phyloP scores from a whole-genome alignment of 139 green algal species.

The Chlorella sp. region DNA sequence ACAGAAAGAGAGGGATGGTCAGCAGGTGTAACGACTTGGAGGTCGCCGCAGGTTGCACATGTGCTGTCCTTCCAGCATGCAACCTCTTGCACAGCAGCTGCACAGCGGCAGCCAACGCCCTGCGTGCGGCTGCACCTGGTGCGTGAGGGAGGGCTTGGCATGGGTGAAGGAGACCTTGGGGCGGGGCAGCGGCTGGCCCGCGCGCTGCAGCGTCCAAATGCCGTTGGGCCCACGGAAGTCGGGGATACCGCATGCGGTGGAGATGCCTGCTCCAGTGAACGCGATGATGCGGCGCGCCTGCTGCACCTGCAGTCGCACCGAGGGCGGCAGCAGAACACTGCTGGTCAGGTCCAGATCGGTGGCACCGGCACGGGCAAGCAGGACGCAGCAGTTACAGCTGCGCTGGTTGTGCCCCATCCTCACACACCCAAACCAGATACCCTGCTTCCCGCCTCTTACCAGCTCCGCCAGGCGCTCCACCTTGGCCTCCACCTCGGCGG shows the following conservation, averaged over 20 bases:
- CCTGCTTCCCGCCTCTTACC: slow-evolving; percentile 37
- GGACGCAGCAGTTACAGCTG: too few relatives aligned
- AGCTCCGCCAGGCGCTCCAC: slow-evolving; percentile 59
- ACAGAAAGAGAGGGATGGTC: too few relatives aligned
- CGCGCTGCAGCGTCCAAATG: slow-evolving; percentile 92
- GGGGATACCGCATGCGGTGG: slow-evolving; percentile 90
- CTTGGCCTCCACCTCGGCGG: slow-evolving; percentile 51
- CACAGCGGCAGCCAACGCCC: too few relatives aligned
- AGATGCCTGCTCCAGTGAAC: slow-evolving; percentile 96
- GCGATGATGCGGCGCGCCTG: slow-evolving; percentile 65
- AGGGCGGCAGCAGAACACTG: not conserved
- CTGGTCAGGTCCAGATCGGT: too few relatives aligned
- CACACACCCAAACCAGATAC: too few relatives aligned
- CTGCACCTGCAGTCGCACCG: slow-evolving; percentile 41
- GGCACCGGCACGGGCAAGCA: not conserved
- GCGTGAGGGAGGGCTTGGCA: slow-evolving; percentile 82
- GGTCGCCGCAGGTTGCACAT: too few relatives aligned
- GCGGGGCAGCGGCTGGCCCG: slow-evolving; percentile 60
- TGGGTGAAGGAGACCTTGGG: slow-evolving; percentile 77
- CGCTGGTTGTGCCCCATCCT: too few relatives aligned
- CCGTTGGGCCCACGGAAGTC: slow-evolving; percentile 90
- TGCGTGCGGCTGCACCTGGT: slow-evolving; percentile 23
- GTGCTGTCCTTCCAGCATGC: too few relatives aligned
- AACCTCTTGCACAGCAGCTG: too few relatives aligned
- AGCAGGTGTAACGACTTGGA: too few relatives aligned